A percentile compares a stretch with the other conserved stretches of the same genome.
Conservation (phyloP, 2,329 filamentous ascomycete species). For the Penicillium sp. region DNA sequence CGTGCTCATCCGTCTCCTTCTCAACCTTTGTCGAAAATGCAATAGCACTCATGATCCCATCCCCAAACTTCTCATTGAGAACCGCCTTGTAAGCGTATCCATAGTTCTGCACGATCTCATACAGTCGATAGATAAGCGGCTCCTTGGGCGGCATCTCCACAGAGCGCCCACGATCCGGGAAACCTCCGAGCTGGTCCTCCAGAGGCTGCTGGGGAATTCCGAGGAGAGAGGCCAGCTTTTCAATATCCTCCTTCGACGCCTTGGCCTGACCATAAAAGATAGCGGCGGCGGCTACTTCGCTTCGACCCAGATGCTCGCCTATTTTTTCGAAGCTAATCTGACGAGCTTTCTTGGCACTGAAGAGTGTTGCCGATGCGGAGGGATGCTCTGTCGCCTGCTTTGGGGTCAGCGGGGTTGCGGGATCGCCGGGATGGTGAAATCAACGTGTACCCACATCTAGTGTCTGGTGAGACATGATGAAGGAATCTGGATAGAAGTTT, state of each 20-base stretch:
- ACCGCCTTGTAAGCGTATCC: constrained; percentile 95
- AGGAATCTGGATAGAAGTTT: background rate
- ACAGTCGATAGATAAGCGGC: constrained; percentile 83
- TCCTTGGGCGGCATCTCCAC: constrained; percentile 82
- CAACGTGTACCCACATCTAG: constrained; percentile 37
- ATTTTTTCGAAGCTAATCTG: constrained; percentile 76
- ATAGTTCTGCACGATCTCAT: constrained; percentile 95
- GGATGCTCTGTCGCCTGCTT: constrained; percentile 40
- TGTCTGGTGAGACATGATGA: constrained; percentile 43
- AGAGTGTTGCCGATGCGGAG: constrained; percentile 73
- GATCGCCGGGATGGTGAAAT: background rate
- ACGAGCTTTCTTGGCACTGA: constrained; percentile 72
- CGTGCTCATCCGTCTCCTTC: constrained; percentile 84
- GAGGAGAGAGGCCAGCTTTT: constrained; percentile 64
- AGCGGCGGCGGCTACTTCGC: constrained; percentile 79
- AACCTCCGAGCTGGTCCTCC: constrained; percentile 62
- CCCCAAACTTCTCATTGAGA: constrained; percentile 89
- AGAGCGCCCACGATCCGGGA: constrained; percentile 74
- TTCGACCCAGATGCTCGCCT: constrained; percentile 66
- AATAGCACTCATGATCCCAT: constrained; percentile 96
- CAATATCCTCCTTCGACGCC: constrained; percentile 65
- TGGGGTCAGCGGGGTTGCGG: constrained; percentile 4
- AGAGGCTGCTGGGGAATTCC: constrained; percentile 57
- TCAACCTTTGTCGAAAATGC: constrained; percentile 86
- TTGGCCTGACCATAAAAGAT: constrained; percentile 86